Evolutionary conservation across 176 grass and related monocot genomes (phyloP), one percentile per base, ranked within the genome.

Genomic region (Phragmites australis): DNA sequence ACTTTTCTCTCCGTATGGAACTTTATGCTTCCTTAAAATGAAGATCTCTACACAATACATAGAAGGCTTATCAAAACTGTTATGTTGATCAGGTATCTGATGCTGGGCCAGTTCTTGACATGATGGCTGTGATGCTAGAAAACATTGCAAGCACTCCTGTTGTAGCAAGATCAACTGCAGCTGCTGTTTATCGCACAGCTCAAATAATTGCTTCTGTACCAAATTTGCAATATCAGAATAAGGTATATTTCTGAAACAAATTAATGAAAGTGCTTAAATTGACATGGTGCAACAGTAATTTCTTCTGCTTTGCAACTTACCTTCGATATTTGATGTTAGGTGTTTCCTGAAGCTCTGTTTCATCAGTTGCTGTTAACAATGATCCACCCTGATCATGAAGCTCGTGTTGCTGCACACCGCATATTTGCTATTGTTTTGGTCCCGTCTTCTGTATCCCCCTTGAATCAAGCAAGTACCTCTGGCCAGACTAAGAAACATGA

Each of bases 401-500:
- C 92, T 68, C 86, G 93, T 74, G 64, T 99, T 27, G 88, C 86
- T 78, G 92, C 92, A 60, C 96, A 99, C 80, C 90, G 96, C 68
- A 99, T 99, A 93, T 99, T 99, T 88, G 88, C 96, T 75, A 93
- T 99, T 70, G 92, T 99, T 37, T 94, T 99, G 63, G 96, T 99
- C 63, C 96, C 96, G 21, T 95, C 96, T 37, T 99, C 96, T 83
- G 96, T 99, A 58, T 79, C 86, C 54, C 92, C 89, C n/a, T 81
- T 37, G 9, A 65, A 88, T 74, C 74, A 88, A 86, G 83, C 84
- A 46, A 71, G 74, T 53, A 60, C 77, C 31, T 70, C 93, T 68
- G 78, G 77, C 27, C 84, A 81, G 68, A 45, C 81, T 54, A 91
- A 55, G 70, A 72, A 45, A 84, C 90, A 82, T 84, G 90, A 99